Evolutionary conservation across 2,329 filamentous ascomycete genomes (phyloP).

Genomic region (Beauveria sp.): DNA sequence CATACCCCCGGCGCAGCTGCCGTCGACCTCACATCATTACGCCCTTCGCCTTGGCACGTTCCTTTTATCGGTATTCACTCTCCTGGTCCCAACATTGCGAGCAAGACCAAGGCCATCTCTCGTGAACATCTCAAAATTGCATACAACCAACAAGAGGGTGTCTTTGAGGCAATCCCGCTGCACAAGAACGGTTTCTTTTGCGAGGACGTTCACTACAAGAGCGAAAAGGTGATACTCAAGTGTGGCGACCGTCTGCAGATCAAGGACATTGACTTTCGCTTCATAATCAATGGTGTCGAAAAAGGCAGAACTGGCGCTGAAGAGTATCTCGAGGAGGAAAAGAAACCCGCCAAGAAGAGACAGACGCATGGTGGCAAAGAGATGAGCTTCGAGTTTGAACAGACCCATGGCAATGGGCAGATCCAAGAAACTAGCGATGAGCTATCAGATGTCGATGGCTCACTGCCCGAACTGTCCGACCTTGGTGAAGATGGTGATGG

Average conservation of each 20-base stretch:
- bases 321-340: slow-evolving; percentile 24
- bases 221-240: slow-evolving; percentile 48
- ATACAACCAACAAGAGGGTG: slow-evolving; percentile 54
- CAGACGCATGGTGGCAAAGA: slow-evolving; percentile 54
- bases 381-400: slow-evolving; percentile 69
- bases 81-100: slow-evolving; percentile 51
- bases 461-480: slow-evolving; percentile 33
- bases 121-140: slow-evolving; percentile 65
- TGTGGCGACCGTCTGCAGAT: slow-evolving; percentile 64
- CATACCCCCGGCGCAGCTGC: slow-evolving; percentile 52
- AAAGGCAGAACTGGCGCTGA: slow-evolving; percentile 51
- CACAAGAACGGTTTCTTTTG: slow-evolving; percentile 64
- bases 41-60: slow-evolving; percentile 53
- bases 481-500: slow-evolving; percentile 30
- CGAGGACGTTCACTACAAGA: slow-evolving; percentile 51
- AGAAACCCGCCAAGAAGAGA: slow-evolving; percentile 36
- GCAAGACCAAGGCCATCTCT: slow-evolving; percentile 64
- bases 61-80: slow-evolving; percentile 68
- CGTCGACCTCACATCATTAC: slow-evolving; percentile 51
- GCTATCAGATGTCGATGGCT: slow-evolving; percentile 36
- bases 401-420: slow-evolving; percentile 49
- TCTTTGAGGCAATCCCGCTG: slow-evolving; percentile 57
- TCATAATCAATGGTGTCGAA: slow-evolving; percentile 59
- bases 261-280: slow-evolving; percentile 60
- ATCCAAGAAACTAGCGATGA: slow-evolving; percentile 50